Evolutionary conservation across 208 protist species (phyloP).

Genomic region (Leishmania aethiopica): DNA sequence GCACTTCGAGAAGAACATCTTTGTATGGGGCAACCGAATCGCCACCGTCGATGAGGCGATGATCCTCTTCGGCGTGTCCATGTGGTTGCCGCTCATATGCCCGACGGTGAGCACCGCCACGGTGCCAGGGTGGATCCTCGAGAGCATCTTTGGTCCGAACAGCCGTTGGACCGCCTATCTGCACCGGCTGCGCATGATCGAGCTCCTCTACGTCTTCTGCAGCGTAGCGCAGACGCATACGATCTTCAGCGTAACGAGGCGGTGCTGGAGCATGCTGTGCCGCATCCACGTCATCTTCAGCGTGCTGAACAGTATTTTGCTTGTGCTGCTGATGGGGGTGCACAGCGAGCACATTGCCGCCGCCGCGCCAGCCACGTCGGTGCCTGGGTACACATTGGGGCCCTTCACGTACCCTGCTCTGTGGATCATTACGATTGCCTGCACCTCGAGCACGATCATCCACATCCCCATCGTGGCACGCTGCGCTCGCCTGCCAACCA

Average conservation of each 20-base stretch:
- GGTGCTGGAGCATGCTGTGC: conserved; percentile 64
- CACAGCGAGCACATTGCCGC: conserved; percentile 51
- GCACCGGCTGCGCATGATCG: conserved; percentile 44
- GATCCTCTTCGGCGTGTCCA: conserved; percentile 80
- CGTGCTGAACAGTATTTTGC: conserved; percentile 50
- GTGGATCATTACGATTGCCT: conserved; percentile 82
- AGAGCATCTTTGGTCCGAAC: conserved; percentile 16
- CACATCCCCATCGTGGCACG: conserved; percentile 81
- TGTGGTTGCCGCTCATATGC: conserved; percentile 71
- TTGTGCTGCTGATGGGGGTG: conserved; percentile 50
- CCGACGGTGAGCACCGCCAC: conserved; percentile 43
- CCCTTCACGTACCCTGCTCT: conserved; percentile 81
- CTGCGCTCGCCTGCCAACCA: conserved; percentile 48
- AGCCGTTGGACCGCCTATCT: conserved; percentile 28
- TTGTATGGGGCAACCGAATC: conserved; percentile 89
- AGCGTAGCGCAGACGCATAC: conserved; percentile 61
- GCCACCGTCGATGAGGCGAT: conserved; percentile 91
- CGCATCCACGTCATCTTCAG: conserved; percentile 66
- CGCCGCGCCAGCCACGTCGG: conserved; percentile 22
- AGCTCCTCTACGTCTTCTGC: conserved; percentile 70
- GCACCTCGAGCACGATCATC: conserved; percentile 70
- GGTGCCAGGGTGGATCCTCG: conserved; percentile 32
- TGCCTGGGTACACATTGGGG: conserved; percentile 58
- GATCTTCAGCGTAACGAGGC: conserved; percentile 43
- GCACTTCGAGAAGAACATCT: conserved; percentile 80